A percentile compares a stretch with the other conserved stretches of the same genome.
Evolutionary conservation across 306 rosid genomes (phyloP).

Genomic region (Castanea sativa): DNA sequence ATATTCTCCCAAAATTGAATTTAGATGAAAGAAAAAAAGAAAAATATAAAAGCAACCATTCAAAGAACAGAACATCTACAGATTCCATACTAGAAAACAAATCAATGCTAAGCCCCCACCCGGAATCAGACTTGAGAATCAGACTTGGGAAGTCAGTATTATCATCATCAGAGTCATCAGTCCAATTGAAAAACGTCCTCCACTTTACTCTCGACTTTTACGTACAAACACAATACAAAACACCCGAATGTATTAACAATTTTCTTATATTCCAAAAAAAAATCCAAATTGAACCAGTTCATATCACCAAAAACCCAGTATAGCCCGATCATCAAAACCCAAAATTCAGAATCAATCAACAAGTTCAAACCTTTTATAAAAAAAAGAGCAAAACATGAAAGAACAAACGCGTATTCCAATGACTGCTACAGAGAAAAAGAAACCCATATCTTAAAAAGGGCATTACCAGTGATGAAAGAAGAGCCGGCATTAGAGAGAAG

Average conservation of each 20-base stretch:
- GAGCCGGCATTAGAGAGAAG: conserved; percentile 8
- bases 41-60: background rate
- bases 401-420: conserved; percentile 25
- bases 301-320: conserved; percentile 19
- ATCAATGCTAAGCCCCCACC: conserved; percentile 7
- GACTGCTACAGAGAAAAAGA: background rate
- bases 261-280: background rate
- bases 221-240: background rate
- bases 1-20: background rate
- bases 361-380: background rate
- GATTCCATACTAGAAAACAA: background rate
- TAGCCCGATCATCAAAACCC: conserved; percentile 22
- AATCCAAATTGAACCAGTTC: conserved; percentile 12
- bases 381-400: background rate
- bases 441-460: conserved; percentile 5
- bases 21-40: background rate
- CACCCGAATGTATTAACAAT: background rate
- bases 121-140: no score
- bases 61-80: background rate
- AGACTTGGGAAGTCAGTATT: background rate
- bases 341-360: conserved; percentile 6
- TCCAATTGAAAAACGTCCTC: background rate
- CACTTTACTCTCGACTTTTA: background rate
- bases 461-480: conserved; percentile 17
- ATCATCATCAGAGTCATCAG: conserved; percentile 3